Conservation (phyloP, 495 filamentous ascomycete species). For the Penicillium soppii region DNA sequence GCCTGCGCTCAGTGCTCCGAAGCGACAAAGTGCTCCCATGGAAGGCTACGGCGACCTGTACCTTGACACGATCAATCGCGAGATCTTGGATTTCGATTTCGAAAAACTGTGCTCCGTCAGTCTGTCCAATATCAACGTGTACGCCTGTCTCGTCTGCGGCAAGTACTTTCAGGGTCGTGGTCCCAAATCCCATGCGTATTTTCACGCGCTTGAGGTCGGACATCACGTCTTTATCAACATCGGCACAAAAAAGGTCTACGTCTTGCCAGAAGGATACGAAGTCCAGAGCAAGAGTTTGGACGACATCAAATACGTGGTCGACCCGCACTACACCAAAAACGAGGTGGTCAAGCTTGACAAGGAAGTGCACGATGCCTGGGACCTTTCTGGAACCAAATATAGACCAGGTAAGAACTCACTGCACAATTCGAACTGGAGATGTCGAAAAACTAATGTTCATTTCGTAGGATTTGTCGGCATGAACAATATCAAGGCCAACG, state of each 20-base stretch:
- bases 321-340: conserved; percentile 77
- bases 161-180: conserved; percentile 97
- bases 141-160: conserved; percentile 95
- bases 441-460: conserved; percentile 7
- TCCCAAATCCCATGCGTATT: conserved; percentile 93
- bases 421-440: neutral
- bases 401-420: conserved; percentile 59
- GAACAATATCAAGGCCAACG: conserved; percentile 99
- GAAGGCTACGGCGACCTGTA: conserved; percentile 95
- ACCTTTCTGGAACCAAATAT: conserved; percentile 79
- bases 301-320: conserved; percentile 97
- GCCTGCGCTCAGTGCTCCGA: conserved; percentile 41
- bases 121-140: conserved; percentile 97
- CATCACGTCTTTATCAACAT: conserved; percentile 99
- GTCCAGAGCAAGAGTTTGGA: conserved; percentile 93
- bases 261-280: conserved; percentile 96
- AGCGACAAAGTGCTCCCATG: conserved; percentile 72
- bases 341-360: conserved; percentile 81
- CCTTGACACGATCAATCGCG: conserved; percentile 92
- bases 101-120: conserved; percentile 96
- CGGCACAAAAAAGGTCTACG: conserved; percentile 90
- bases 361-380: conserved; percentile 71
- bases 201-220: conserved; percentile 89
- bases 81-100: conserved; percentile 90
- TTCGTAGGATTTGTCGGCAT: conserved; percentile 83